phyloP scores from a whole-genome alignment of 805 yeast genomes.

The Candida argentea region DNA sequence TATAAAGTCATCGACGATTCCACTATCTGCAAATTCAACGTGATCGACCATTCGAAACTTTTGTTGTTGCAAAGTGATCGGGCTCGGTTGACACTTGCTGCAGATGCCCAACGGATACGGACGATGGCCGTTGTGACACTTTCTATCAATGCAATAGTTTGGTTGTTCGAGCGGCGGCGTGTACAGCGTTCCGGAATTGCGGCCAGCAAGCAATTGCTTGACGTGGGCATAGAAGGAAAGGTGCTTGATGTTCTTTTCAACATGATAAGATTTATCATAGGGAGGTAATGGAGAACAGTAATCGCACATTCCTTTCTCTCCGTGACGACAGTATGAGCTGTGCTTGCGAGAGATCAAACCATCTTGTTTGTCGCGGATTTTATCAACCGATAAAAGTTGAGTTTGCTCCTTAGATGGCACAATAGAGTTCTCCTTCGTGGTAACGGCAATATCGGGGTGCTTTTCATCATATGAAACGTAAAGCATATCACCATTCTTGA shows the following conservation, averaged over 20 bases:
- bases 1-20: conserved; percentile 70
- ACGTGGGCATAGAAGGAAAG: conserved; percentile 77
- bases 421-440: background rate
- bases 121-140: conserved; percentile 73
- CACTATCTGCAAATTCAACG: conserved; percentile 75
- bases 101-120: conserved; percentile 96
- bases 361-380: conserved; percentile 46
- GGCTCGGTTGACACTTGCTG: conserved; percentile 93
- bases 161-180: conserved; percentile 75
- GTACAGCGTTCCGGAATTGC: conserved; percentile 53
- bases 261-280: conserved; percentile 74
- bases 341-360: conserved; percentile 65
- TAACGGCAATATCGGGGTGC: conserved; percentile 6
- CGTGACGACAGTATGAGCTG: conserved; percentile 69
- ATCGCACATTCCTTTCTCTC: conserved; percentile 95
- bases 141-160: conserved; percentile 48
- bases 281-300: conserved; percentile 95
- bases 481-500: conserved; percentile 52
- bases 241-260: conserved; percentile 74
- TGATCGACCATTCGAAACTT: conserved; percentile 94
- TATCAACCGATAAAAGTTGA: conserved; percentile 46
- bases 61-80: conserved; percentile 86
- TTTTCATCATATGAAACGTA: conserved; percentile 29
- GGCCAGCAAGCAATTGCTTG: conserved; percentile 56
- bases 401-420: background rate